phyloP scores from a whole-genome alignment of 148 eudicot genomes.

The Silene latifolia region DNA sequence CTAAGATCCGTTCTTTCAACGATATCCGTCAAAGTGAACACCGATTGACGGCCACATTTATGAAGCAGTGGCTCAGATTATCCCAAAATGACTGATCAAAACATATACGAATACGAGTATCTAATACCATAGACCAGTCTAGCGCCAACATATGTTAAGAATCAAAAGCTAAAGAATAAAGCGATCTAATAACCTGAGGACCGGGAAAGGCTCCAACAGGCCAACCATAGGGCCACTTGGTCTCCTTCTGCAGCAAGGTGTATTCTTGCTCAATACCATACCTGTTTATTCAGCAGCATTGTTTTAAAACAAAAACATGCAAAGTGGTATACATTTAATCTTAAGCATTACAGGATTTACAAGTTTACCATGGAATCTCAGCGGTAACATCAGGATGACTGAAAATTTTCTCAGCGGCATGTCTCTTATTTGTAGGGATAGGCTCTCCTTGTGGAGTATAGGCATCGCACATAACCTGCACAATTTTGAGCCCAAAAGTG shows the following conservation, averaged over 20 bases:
- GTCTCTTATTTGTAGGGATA: conserved; percentile 55
- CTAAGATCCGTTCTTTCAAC: neutral
- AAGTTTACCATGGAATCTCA: conserved; percentile 51
- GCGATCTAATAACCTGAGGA: conserved; percentile 40
- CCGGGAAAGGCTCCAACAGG: conserved; percentile 58
- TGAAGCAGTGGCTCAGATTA: neutral
- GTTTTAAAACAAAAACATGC: neutral
- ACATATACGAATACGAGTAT: neutral
- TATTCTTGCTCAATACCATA: conserved; percentile 66
- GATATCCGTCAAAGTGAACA: neutral
- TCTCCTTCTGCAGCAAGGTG: conserved; percentile 54
- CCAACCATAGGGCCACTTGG: conserved; percentile 69
- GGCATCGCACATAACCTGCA: conserved; percentile 61
- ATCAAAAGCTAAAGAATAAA: neutral
- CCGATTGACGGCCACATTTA: neutral
- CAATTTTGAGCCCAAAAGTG: neutral
- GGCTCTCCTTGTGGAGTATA: conserved; percentile 68
- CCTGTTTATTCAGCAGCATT: conserved; percentile 27
- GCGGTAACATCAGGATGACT: conserved; percentile 48
- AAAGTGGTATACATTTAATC: neutral
- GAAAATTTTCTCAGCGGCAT: conserved; percentile 51
- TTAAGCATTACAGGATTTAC: neutral
- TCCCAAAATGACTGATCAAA: neutral
- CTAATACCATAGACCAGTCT: too few species aligned
- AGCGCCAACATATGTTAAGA: neutral